Base-by-base conservation (phyloP, 331 rosid species). In the Erythrophleum ivorense region DNA sequence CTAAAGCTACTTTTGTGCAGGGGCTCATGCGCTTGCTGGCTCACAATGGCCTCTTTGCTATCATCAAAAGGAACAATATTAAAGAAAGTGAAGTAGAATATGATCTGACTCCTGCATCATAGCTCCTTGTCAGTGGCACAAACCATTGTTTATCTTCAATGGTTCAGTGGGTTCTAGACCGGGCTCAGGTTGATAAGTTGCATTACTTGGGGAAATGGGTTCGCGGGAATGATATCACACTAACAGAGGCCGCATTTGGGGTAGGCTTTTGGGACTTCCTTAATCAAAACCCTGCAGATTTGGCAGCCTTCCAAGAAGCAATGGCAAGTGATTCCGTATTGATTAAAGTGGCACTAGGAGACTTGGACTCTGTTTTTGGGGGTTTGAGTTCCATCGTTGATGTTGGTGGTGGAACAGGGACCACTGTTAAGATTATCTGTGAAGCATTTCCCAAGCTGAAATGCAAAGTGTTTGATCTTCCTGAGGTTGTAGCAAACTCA, bases 391-490 rank as follows among this genome's bases (percentile, higher is more conserved):
- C 65, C 65, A 4, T 21, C 3, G 65, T 59, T 9, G 15, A 24
- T 59, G 65, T 24, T 24, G 65, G 65, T 24, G 38, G 65, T 24
- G 65, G 65, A 24, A 19, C 34, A 21, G 34, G 2, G 15, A 59
- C 53, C 15, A 49, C 53, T 49, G 53, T 16, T 0, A 49, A 59
- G 34, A 21, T 59, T 24, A 9, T 59, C 34, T 3, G 65, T 24
- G 65, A 59, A 59, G 65, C 65, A 24, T 59, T 21, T 66, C 81
- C 89, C 34, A 49, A 34, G 0, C 40, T 88, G 75, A 88, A 84
- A 45, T 82, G 80, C 79, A 29, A 0, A 0, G 87, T 85, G 24
- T 19, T 86, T 7, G 90, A 84, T 12, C 81, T 82, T 64, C 88
- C 87, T 12, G 85, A 82, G 2, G 87, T 82, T 53, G 85, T 82